Base-by-base conservation (phyloP, 257 asterid species). In the Prunella vulgaris region DNA sequence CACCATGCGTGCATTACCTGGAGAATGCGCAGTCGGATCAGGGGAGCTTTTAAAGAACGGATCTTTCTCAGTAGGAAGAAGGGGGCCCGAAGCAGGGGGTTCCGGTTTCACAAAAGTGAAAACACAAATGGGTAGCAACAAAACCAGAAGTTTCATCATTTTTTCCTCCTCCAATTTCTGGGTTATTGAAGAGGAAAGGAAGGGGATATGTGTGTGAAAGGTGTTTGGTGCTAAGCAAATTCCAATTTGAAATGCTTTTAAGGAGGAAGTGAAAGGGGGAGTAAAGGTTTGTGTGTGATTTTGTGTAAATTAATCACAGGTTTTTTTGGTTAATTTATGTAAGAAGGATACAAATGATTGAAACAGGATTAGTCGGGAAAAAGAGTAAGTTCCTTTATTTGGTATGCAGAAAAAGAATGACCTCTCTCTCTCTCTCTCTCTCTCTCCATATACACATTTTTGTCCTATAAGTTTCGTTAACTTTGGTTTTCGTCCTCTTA, bases 51-150 rank as follows among this genome's bases (percentile, higher is more conserved):
- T 91, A 60, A 84, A 86, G 56, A 84, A 70, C 4, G 99, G 99
- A 59, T 88, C 91, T 82, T 81, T 82, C 52, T 90, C 88, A 56
- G 85, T 78, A 5, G 99, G 99, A 80, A 93, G 85, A 85, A 86
- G 87, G 49, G 96, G 97, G 84, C 87, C 90, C 24, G 93, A 44
- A 51, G 75, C 92, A n/a, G 98, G 96, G 14, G 97, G 88, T 75
- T 77, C 84, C 5, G 96, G 88, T 64, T 73, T 84, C 58, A 85
- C 92, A 76, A 82, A 80, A 12, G 94, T 79, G 69, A 77, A 62
- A 75, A 80, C 72, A 90, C 83, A 81, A 77, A 83, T 74, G 80
- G 83, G 72, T 10, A 83, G 60, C 73, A 87, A 9, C 79, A 84
- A 32, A 57, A 84, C 53, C 79, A 80, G 71, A 66, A 86, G 73